Percentiles rank a stretch among this genome's conserved stretches.
phyloP scores from a whole-genome alignment of 2,329 filamentous ascomycete genomes.

The Aspergillus intermedius region DNA sequence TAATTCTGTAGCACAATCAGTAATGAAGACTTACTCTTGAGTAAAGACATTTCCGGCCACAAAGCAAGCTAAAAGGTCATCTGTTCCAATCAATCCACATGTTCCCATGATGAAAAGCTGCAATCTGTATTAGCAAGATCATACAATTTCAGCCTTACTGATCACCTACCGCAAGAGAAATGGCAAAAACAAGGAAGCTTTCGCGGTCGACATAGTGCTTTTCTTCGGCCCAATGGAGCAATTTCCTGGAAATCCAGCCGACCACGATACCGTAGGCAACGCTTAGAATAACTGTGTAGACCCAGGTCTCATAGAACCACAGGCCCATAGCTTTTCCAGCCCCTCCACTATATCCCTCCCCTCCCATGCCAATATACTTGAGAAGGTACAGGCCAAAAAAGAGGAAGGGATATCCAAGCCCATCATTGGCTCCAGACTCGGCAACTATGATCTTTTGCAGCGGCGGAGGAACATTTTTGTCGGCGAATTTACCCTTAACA shows the following conservation, averaged over 20 bases:
- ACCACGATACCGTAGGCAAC: slow-evolving; percentile 68
- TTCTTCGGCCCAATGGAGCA: slow-evolving; percentile 78
- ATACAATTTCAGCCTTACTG: neutral
- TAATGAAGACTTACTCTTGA: slow-evolving; percentile 56
- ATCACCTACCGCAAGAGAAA: slow-evolving; percentile 62
- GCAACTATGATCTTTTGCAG: slow-evolving; percentile 74
- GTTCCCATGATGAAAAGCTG: slow-evolving; percentile 78
- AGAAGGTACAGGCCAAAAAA: slow-evolving; percentile 80
- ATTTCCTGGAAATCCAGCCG: slow-evolving; percentile 73
- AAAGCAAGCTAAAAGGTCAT: slow-evolving; percentile 88
- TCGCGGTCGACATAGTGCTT: slow-evolving; percentile 77
- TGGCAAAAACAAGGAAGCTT: slow-evolving; percentile 80
- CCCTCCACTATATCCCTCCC: slow-evolving; percentile 51
- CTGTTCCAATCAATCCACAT: slow-evolving; percentile 77
- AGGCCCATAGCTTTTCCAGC: slow-evolving; percentile 62
- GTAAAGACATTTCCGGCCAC: slow-evolving; percentile 87
- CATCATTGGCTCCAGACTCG: slow-evolving; percentile 85
- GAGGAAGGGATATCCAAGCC: slow-evolving; percentile 80
- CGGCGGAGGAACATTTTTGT: slow-evolving; percentile 76
- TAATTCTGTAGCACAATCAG: slow-evolving; percentile 1
- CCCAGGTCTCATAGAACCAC: slow-evolving; percentile 83
- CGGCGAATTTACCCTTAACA: slow-evolving; percentile 88
- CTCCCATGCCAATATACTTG: slow-evolving; percentile 61
- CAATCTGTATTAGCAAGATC: slow-evolving; percentile 4
- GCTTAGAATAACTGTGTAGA: slow-evolving; percentile 74